Conservation (phyloP, 495 filamentous ascomycete genomes). For the Lindgomyces ingoldianus region DNA sequence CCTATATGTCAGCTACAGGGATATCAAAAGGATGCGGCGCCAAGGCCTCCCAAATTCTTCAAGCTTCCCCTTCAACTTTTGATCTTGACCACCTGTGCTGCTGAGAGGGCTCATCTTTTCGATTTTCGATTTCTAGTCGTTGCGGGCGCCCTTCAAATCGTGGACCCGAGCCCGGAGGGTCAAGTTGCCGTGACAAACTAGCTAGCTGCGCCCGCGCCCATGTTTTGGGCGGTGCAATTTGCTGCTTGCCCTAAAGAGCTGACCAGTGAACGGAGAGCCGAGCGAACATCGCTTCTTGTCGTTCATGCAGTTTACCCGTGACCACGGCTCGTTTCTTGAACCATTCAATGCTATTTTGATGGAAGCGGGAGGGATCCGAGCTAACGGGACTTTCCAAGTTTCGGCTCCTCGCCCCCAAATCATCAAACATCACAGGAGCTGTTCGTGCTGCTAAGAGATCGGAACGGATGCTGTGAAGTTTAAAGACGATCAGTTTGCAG, state of each 20-base stretch:
- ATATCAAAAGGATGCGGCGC: not conserved
- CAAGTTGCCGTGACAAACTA: too few relatives aligned
- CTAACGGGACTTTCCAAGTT: not conserved
- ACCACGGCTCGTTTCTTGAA: not conserved
- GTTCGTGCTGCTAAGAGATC: not conserved
- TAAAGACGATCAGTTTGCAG: too few relatives aligned
- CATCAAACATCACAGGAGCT: not conserved
- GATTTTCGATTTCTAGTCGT: not conserved
- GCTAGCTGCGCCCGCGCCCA: not conserved
- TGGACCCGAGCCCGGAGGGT: too few relatives aligned
- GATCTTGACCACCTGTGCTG: not conserved
- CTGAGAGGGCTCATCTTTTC: not conserved
- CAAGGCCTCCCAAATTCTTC: not conserved
- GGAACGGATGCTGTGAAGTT: not conserved
- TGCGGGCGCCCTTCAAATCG: too few relatives aligned
- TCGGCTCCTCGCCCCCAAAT: not conserved
- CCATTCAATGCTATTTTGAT: not conserved
- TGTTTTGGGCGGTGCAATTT: not conserved
- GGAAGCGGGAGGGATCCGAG: conserved; percentile 4
- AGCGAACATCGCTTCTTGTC: not conserved
- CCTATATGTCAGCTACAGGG: not conserved
- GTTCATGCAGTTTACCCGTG: not conserved
- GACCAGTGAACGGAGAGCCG: not conserved
- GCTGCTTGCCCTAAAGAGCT: not conserved
- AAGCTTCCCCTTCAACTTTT: not conserved